These are phyloP conservation scores for Metarhizium humberi DNA, from an alignment of 2,329 filamentous ascomycete species.

Conservation along the genomic window DNA sequence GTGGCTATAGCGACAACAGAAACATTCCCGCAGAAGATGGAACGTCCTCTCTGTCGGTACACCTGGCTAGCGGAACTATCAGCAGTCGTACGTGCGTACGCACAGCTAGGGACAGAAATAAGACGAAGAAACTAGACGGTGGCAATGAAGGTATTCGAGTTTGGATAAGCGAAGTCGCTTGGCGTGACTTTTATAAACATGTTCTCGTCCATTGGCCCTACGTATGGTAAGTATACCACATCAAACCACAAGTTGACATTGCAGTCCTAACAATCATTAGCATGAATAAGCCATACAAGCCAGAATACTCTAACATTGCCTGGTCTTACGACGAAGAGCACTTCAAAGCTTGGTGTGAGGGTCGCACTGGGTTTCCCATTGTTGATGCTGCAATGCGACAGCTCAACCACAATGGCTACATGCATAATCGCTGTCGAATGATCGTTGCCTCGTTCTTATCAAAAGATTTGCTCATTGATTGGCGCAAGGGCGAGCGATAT, in stretches of 20 bases:
- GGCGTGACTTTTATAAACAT: conserved; percentile 84
- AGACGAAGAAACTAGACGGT: conserved; percentile 54
- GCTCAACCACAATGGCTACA: conserved; percentile 56
- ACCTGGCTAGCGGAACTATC: conserved; percentile 60
- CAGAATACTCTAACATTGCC: conserved; percentile 69
- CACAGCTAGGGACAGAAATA: conserved; percentile 53
- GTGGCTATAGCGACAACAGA: conserved; percentile 51
- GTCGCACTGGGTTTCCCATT: conserved; percentile 70
- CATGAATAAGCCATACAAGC: conserved; percentile 62
- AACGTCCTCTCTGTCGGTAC: conserved; percentile 64
- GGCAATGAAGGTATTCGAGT: conserved; percentile 55
- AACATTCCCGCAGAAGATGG: conserved; percentile 54
- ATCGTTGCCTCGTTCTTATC: conserved; percentile 70
- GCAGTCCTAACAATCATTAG: conserved; percentile 9
- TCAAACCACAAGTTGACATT: not conserved
- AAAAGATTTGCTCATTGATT: conserved; percentile 75
- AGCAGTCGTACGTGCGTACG: conserved; percentile 58
- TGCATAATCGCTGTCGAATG: conserved; percentile 85
- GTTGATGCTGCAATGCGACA: conserved; percentile 85
- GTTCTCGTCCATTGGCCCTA: conserved; percentile 81
- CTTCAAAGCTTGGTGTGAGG: conserved; percentile 66
- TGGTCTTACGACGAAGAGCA: conserved; percentile 68
- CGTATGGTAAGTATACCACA: conserved; percentile 45
- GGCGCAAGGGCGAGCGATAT: conserved; percentile 70
- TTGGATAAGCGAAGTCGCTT: conserved; percentile 79